Percentiles rank a stretch among this genome's conserved stretches.
phyloP scores from a whole-genome alignment of 2,329 filamentous ascomycete species.

The Curvularia spicifera region DNA sequence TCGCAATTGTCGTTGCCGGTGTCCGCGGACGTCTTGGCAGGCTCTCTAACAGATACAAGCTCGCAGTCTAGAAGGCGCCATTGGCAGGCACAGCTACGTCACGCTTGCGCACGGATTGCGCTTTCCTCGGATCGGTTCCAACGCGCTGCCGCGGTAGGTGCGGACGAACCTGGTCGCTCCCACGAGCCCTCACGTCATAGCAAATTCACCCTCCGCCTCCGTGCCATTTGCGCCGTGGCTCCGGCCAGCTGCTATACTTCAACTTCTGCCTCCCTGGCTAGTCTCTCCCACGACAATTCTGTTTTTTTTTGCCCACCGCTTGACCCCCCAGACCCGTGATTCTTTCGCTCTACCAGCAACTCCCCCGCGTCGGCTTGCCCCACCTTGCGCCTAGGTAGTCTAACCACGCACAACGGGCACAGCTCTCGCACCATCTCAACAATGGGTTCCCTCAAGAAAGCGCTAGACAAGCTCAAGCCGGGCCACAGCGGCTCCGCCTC shows the following conservation, averaged over 20 bases:
- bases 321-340: background rate
- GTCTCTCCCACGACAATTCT: background rate
- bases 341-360: conserved; percentile 12
- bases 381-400: conserved; percentile 37
- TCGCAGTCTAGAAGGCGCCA: conserved; percentile 7
- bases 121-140: conserved; percentile 1
- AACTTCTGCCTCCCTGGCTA: conserved; percentile 1
- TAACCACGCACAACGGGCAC: conserved; percentile 35
- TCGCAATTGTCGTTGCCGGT: background rate
- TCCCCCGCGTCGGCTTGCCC: conserved; percentile 33
- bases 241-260: conserved; percentile 11
- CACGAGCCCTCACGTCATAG: conserved; percentile 15
- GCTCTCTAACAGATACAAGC: background rate
- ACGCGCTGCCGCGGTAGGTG: conserved; percentile 8
- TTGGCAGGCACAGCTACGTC: conserved; percentile 11
- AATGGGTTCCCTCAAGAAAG: conserved; percentile 55
- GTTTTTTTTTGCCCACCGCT: background rate
- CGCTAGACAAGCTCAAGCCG: conserved; percentile 53
- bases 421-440: conserved; percentile 27
- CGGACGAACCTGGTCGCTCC: conserved; percentile 4
- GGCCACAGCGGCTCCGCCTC: conserved; percentile 40
- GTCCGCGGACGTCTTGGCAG: conserved; percentile 1
- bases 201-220: conserved; percentile 6
- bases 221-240: background rate
- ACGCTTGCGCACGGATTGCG: conserved; percentile 13